phyloP scores from a whole-genome alignment of 352 stramenopile species.

The Phytophthora hybrid region DNA sequence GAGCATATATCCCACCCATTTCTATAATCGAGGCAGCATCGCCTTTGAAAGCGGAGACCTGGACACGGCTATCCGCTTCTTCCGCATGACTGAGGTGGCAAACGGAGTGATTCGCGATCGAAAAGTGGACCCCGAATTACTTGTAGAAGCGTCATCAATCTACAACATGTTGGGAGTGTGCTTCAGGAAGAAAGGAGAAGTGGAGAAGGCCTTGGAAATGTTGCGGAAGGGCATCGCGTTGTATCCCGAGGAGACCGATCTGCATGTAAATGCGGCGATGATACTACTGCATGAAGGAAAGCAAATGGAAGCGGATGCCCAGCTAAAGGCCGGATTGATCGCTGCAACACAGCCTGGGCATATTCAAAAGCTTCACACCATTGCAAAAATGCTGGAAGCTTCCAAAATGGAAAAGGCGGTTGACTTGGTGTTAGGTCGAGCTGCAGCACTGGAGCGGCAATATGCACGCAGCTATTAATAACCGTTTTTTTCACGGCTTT shows the following conservation, averaged over 20 bases:
- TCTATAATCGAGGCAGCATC: constrained; percentile 46
- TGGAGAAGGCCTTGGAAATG: constrained; percentile 42
- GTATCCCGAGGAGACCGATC: constrained; percentile 46
- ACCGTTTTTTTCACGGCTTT: background rate
- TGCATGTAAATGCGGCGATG: constrained; percentile 62
- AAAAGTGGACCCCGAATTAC: constrained; percentile 52
- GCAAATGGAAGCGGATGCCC: constrained; percentile 24
- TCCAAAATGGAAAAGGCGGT: constrained; percentile 25
- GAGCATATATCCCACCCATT: constrained; percentile 51
- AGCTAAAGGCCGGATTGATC: constrained; percentile 32
- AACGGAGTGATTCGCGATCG: constrained; percentile 44
- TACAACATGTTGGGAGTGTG: constrained; percentile 64
- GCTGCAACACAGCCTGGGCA: constrained; percentile 30
- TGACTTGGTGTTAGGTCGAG: constrained; percentile 30
- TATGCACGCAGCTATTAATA: constrained; percentile 1
- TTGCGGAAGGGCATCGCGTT: constrained; percentile 45
- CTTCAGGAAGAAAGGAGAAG: constrained; percentile 31
- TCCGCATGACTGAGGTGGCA: constrained; percentile 37
- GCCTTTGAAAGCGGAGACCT: constrained; percentile 48
- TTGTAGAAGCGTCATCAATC: constrained; percentile 42
- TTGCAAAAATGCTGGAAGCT: constrained; percentile 20
- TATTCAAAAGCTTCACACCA: constrained; percentile 28
- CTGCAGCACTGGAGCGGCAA: constrained; percentile 22
- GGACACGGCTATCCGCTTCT: constrained; percentile 46
- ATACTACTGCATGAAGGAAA: constrained; percentile 39